Percentiles rank a stretch among this genome's conserved stretches.
phyloP scores from a whole-genome alignment of 139 green algal genomes.

The Coelastrella sp. region DNA sequence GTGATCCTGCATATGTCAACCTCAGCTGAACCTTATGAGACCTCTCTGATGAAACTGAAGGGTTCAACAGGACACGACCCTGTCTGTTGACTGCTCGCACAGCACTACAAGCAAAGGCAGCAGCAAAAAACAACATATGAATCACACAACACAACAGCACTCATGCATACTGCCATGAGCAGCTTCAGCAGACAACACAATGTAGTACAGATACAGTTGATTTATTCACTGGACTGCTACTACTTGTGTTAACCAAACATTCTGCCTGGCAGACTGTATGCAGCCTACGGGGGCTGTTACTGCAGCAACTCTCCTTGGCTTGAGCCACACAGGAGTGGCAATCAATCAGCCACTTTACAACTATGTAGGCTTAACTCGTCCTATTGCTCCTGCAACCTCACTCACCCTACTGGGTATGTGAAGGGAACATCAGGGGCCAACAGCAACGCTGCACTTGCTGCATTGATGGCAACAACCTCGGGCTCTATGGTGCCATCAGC shows the following conservation, averaged over 20 bases:
- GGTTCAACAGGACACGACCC: constrained; percentile 1
- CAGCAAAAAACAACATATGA: too few species aligned
- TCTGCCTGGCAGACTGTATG: too few species aligned
- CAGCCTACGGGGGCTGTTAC: background rate
- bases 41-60: background rate
- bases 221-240: too few species aligned
- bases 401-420: constrained; percentile 75
- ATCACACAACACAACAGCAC: background rate
- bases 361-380: background rate
- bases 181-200: background rate
- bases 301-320: too few species aligned
- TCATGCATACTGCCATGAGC: background rate
- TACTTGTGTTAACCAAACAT: too few species aligned
- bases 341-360: background rate
- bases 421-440: constrained; percentile 76
- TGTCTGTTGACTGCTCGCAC: constrained; percentile 51
- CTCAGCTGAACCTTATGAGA: constrained; percentile 41
- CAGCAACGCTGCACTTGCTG: constrained; percentile 76
- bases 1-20: constrained; percentile 72
- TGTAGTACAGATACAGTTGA: too few species aligned
- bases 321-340: too few species aligned
- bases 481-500: constrained; percentile 67
- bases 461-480: constrained; percentile 82
- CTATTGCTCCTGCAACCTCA: background rate
- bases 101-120: constrained; percentile 44